Evolutionary conservation across 306 rosid genomes (phyloP).

Genomic region (Lithocarpus polystachyus): DNA sequence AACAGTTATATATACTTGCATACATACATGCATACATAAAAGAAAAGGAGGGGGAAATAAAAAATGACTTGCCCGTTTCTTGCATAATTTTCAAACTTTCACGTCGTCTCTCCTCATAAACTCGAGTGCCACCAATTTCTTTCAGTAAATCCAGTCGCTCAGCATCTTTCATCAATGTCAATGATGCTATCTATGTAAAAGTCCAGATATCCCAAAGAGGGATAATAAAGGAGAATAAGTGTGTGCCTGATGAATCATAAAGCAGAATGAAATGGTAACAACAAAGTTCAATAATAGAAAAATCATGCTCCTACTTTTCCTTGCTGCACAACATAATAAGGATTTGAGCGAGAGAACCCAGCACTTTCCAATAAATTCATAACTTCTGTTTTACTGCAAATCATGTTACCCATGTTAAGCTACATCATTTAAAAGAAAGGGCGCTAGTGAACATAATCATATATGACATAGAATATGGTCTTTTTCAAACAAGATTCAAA

Average conservation of each 20-base stretch:
- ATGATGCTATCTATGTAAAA: slow-evolving; percentile 69
- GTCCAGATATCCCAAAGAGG: not conserved
- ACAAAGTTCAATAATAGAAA: slow-evolving; percentile 21
- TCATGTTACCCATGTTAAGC: not conserved
- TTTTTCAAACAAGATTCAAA: not conserved
- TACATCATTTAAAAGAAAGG: not conserved
- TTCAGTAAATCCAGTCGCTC: slow-evolving; percentile 87
- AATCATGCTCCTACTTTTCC: slow-evolving; percentile 65
- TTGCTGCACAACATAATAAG: slow-evolving; percentile 98
- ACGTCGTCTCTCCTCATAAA: slow-evolving; percentile 94
- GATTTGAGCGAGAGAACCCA: slow-evolving; percentile 98
- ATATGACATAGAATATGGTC: not conserved
- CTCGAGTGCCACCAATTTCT: slow-evolving; percentile 98
- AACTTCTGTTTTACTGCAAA: slow-evolving; percentile 88
- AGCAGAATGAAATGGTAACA: slow-evolving; percentile 7
- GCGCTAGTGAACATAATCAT: not conserved
- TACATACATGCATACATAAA: not conserved
- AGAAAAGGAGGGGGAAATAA: not conserved
- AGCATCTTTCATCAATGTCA: slow-evolving; percentile 97
- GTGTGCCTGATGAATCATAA: slow-evolving; percentile 2
- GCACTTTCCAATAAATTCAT: slow-evolving; percentile 99
- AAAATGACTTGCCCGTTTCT: slow-evolving; percentile 69
- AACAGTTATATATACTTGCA: not conserved
- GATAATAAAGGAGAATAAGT: slow-evolving; percentile 5
- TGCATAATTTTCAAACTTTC: slow-evolving; percentile 98